Base-by-base conservation (phyloP, 768 basidiomycete species). In the Lentinula boryana region DNA sequence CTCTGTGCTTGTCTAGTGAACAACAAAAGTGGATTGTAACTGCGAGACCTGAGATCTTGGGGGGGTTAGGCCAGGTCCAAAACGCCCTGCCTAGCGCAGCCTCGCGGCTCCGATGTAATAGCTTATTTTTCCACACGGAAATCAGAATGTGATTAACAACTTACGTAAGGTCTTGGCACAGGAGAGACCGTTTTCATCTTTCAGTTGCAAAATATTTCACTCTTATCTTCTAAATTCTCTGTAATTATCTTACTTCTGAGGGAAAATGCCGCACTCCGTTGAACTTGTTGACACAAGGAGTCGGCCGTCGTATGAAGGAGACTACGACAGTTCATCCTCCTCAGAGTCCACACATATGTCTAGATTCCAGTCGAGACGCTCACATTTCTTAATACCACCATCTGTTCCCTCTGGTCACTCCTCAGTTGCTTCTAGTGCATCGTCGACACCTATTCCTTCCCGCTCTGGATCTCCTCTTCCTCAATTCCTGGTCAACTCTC, bases 391-490 rank as follows among this genome's bases (percentile, higher is more conserved):
- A 55, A 66, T 74, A 60, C 75, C 74, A 13, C 72, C 75, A 16
- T 61, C 63, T 16, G 63, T 68, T 62, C 76, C 68, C 63, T 78
- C 75, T 56, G 75, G 69, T 51, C 76, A 68, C 61, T 74, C 73
- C 60, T 79, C 77, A 58, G 63, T 70, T 58, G 74, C 74, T 16
- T 78, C 79, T 2, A 78, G 78, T 32, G 71, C 78, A 18, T 65
- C 74, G 35, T 73, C 78, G 13, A 80, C 86, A 0, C 84, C 88
- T n/a, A 63, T 81, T 13, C 81, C 80, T n/a, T 87, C 89, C 8
- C 84, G 87, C 53, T 75, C 83, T 12, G 66, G 77, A 13, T 88
- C 89, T 0, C 89, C 87, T 6, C 71, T 80, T 10, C 82, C 84
- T 40, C 78, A 80, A 56, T 82, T 83, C 64, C 78, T 80, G 67